Evolutionary conservation across 805 yeast species (phyloP), one percentile per base, ranked within the genome.

Genomic region (Ogataea glucozyma): DNA sequence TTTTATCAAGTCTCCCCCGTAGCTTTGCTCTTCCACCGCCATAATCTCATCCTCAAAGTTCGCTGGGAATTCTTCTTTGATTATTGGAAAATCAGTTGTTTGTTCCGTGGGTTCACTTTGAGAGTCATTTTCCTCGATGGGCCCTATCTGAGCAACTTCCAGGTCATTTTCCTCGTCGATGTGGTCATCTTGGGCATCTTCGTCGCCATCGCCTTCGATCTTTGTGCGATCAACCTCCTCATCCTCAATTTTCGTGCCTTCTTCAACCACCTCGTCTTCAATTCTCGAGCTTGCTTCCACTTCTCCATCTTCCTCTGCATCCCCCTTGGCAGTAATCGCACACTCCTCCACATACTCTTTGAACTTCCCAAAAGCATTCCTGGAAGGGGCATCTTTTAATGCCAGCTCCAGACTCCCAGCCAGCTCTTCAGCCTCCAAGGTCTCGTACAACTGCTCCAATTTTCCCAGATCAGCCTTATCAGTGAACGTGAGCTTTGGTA

Each of bases 401-500:
- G 54, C 59, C 18, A 46, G 40, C 21, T 51, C 59, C 9, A 61
- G 29, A 1, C 55, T 54, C 11, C 63, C 65, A n/a, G 17, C 36
- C 7, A 56, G 35, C 11, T 49, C 55, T 18, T 61, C 60, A 18
- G 43, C 44, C n/a, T 51, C 55, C 17, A 57, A 34, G 3, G 49
- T 46, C 18, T 50, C 53, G 8, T 49, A 35, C 8, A 64, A 48
- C 7, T 53, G 55, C 12, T 60, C 37, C 12, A 61, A 38, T 32
- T 52, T 56, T 2, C 39, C 40, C 6, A 49, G 20, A 2, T 57
- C 59, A 16, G 49, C 51, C 11, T 46, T 31, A 31, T 55, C 55
- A 4, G 77, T 70, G 27, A 80, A 62, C 23, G 54, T 57, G 14
- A 85, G 65, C 48, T 76, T 78, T 19, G 71, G 66, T 23, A 86